Evolutionary conservation across 106 monocot species (phyloP).

Genomic region (Allium fistulosum): DNA sequence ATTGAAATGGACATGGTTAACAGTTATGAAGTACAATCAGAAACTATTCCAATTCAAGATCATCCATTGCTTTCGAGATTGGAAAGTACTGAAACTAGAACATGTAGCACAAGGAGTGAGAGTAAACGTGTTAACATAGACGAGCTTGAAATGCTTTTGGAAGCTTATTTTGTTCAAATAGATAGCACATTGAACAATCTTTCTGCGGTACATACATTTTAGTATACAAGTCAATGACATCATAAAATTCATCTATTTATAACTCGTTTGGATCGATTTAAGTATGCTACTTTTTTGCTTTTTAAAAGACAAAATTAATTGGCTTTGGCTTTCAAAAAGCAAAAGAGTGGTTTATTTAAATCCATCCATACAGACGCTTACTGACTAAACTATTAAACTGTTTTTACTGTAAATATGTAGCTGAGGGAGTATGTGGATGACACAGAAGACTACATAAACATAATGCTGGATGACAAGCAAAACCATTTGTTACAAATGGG

Average conservation of each 20-base stretch:
- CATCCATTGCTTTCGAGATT: conserved; percentile 9
- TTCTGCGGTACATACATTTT: conserved; percentile 31
- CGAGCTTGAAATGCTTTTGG: conserved; percentile 78
- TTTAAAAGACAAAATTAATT: neutral
- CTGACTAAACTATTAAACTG: neutral
- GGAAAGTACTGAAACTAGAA: conserved; percentile 7
- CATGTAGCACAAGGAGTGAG: conserved; percentile 29
- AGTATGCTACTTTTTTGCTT: neutral
- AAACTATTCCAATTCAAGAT: conserved; percentile 7
- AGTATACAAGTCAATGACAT: neutral
- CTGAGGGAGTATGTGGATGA: conserved; percentile 77
- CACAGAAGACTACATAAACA: conserved; percentile 85
- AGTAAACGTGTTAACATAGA: conserved; percentile 29
- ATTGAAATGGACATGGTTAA: neutral
- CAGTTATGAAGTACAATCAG: neutral
- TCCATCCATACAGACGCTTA: too few species aligned
- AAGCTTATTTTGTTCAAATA: conserved; percentile 73
- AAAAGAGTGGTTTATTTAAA: too few species aligned
- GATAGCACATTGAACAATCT: conserved; percentile 66
- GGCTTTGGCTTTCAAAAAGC: neutral
- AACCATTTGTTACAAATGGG: conserved; percentile 73
- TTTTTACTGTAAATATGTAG: conserved; percentile 16
- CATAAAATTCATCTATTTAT: neutral
- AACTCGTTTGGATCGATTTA: neutral
- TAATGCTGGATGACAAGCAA: conserved; percentile 78